A percentile compares a stretch with the other conserved stretches of the same genome.
Evolutionary conservation across 306 rosid genomes (phyloP).

Genomic region (Erythrophleum fordii): DNA sequence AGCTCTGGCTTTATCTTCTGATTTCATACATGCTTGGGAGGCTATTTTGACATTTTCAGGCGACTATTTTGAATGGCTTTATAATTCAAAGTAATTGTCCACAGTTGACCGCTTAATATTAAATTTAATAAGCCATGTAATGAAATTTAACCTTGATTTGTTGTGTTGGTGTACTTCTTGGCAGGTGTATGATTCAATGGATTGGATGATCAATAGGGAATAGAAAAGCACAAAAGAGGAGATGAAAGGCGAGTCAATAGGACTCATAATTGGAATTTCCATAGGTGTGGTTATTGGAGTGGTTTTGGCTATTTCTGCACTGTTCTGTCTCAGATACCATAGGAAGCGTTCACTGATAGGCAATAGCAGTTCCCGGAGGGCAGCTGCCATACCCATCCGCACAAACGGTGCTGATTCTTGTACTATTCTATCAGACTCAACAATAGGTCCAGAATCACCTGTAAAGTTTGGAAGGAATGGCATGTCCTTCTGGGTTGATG

Average conservation of each 20-base stretch:
- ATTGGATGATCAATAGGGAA: slow-evolving; percentile 46
- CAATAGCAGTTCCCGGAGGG: slow-evolving; percentile 84
- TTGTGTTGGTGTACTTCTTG: slow-evolving; percentile 24
- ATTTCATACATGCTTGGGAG: background rate
- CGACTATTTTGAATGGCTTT: slow-evolving; percentile 35
- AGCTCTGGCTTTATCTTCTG: slow-evolving; percentile 20
- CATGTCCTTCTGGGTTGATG: slow-evolving; percentile 68
- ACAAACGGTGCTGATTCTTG: slow-evolving; percentile 78
- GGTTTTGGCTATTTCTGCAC: slow-evolving; percentile 66
- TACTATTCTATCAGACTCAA: slow-evolving; percentile 71
- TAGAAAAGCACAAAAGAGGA: slow-evolving; percentile 41
- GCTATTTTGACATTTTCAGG: background rate
- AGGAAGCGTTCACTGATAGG: slow-evolving; percentile 75
- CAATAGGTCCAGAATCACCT: slow-evolving; percentile 79
- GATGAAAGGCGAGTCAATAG: slow-evolving; percentile 75
- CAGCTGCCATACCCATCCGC: slow-evolving; percentile 74
- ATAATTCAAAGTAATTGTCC: slow-evolving; percentile 25
- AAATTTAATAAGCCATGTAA: background rate
- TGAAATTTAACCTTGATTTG: slow-evolving; percentile 27
- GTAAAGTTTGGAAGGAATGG: slow-evolving; percentile 62
- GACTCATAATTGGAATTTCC: slow-evolving; percentile 76
- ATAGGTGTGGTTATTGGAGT: slow-evolving; percentile 85
- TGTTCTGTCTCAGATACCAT: slow-evolving; percentile 71
- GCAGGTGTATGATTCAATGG: slow-evolving; percentile 54
- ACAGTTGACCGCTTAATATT: slow-evolving; percentile 28